A percentile compares a stretch with the other conserved stretches of the same genome.
These are phyloP conservation scores for Triticum turgidum DNA, from an alignment of 176 grass and related monocot genomes.

Conservation along the genomic window DNA sequence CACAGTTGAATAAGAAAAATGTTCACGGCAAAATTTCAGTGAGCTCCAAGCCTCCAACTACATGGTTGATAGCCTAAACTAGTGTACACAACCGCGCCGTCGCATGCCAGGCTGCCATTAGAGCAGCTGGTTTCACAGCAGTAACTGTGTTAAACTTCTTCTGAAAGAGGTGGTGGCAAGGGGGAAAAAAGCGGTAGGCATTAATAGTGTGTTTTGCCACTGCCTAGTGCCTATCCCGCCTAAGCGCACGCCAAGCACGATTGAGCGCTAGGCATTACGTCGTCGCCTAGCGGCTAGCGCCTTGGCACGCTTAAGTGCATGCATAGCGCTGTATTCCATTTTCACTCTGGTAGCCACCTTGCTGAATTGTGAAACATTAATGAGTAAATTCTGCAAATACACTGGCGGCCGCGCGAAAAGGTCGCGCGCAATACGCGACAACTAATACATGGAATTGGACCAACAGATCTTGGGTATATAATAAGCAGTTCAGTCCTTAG, in stretches of 20 bases:
- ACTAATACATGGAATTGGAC: background rate
- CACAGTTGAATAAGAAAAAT: background rate
- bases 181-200: too few species aligned
- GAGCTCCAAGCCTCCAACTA: background rate
- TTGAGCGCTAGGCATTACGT: background rate
- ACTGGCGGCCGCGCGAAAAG: background rate
- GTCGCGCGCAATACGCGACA: background rate
- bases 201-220: background rate
- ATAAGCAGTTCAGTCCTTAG: background rate
- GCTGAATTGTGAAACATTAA: background rate
- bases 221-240: background rate
- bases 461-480: background rate
- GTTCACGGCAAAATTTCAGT: background rate
- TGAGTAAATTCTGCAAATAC: background rate
- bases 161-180: background rate
- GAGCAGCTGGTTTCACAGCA: constrained; percentile 1
- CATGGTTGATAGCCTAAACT: constrained; percentile 4
- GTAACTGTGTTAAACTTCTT: background rate
- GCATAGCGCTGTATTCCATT: too few species aligned
- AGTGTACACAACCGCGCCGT: background rate
- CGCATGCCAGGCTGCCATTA: constrained; percentile 2
- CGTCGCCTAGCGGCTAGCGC: background rate
- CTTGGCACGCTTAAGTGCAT: background rate
- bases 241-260: background rate
- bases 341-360: background rate